These are phyloP conservation scores for Pyricularia sp. DNA, from an alignment of 2,329 filamentous ascomycete species.

Conservation along the genomic window DNA sequence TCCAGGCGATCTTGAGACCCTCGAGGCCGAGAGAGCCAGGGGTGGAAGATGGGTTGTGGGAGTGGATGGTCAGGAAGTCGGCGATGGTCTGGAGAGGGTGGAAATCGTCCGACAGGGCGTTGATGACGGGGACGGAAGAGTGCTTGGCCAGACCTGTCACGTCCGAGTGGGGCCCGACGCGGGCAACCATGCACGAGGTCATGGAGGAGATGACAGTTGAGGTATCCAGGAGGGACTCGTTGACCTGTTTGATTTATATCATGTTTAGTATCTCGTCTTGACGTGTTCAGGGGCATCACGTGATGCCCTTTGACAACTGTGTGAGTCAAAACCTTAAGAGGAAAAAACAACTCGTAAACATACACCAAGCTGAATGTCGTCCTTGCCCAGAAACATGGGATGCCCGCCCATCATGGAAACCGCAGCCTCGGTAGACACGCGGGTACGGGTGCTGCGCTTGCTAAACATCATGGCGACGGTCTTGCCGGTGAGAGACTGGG, in stretches of 20 bases:
- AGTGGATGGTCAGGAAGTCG: conserved; percentile 84
- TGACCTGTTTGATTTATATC: conserved; percentile 44
- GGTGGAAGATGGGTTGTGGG: conserved; percentile 50
- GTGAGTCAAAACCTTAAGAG: neutral
- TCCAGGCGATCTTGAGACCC: conserved; percentile 87
- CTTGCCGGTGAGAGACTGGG: conserved; percentile 58
- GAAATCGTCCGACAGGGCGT: conserved; percentile 80
- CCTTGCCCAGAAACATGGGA: conserved; percentile 91
- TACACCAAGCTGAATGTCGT: conserved; percentile 92
- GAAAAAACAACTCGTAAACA: conserved; percentile 14
- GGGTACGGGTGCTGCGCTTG: conserved; percentile 89
- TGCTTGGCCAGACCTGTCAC: conserved; percentile 60
- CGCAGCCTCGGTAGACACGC: conserved; percentile 87
- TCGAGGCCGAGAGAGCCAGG: conserved; percentile 54
- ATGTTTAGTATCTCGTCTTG: neutral
- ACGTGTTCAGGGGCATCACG: neutral
- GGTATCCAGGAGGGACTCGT: conserved; percentile 92
- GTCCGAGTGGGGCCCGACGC: conserved; percentile 69
- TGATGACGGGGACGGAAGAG: conserved; percentile 74
- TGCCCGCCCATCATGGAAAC: conserved; percentile 83
- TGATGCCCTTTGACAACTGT: neutral
- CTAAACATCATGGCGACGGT: conserved; percentile 94
- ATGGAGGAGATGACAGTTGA: conserved; percentile 89
- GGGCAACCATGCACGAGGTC: conserved; percentile 74
- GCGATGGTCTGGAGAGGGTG: conserved; percentile 93